phyloP scores from a whole-genome alignment of 169 alveolate genomes.

The Plasmodium sp. region DNA sequence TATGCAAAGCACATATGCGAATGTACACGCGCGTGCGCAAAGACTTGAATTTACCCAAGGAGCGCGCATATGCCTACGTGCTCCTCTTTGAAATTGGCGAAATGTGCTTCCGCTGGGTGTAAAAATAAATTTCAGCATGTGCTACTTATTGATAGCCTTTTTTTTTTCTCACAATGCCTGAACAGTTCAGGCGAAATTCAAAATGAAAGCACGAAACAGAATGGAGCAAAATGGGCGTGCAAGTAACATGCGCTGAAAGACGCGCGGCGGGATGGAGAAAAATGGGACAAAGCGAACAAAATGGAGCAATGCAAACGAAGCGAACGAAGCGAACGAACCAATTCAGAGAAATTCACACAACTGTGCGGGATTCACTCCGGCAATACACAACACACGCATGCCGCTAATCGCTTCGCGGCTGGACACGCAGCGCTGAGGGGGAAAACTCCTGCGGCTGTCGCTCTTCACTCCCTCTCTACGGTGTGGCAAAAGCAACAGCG shows the following conservation, averaged over 20 bases:
- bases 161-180: neutral
- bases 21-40: neutral
- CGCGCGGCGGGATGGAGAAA: neutral
- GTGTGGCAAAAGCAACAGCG: neutral
- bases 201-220: neutral
- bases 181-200: neutral
- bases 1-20: neutral
- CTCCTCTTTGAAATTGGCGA: neutral
- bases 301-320: neutral
- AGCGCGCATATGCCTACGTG: neutral
- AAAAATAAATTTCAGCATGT: neutral
- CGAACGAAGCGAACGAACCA: neutral
- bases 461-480: neutral
- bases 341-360: neutral
- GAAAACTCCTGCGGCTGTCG: neutral
- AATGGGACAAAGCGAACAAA: neutral
- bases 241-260: neutral
- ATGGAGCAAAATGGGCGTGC: neutral
- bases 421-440: neutral
- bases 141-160: neutral
- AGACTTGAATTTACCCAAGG: neutral
- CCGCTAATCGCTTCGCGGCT: neutral
- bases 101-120: neutral
- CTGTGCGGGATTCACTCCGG: neutral
- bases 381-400: neutral